Conservation (phyloP, 495 filamentous ascomycete genomes). For the Penicillium atrosanguineum region DNA sequence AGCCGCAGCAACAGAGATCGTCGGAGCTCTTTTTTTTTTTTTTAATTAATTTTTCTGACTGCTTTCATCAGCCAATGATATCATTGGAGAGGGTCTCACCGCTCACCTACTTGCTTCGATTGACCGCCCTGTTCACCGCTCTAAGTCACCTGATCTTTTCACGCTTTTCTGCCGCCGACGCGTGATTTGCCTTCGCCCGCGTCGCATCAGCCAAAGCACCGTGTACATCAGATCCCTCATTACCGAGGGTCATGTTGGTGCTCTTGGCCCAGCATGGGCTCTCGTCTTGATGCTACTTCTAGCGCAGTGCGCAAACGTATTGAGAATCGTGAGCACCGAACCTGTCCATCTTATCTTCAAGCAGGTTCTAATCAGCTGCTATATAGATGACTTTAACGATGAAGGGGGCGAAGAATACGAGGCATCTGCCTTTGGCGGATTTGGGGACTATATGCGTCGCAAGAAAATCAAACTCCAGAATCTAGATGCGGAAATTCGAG, state of each 20-base stretch:
- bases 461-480: constrained; percentile 98
- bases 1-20: constrained; percentile 23
- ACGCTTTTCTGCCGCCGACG: constrained; percentile 21
- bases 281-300: constrained; percentile 72
- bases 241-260: constrained; percentile 20
- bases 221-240: constrained; percentile 1
- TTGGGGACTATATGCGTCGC: constrained; percentile 83
- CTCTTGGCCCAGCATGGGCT: constrained; percentile 64
- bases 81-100: constrained; percentile 10
- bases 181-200: constrained; percentile 15
- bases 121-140: constrained; percentile 24
- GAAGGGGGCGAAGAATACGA: constrained; percentile 92
- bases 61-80: constrained; percentile 14
- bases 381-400: constrained; percentile 55
- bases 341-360: neutral
- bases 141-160: constrained; percentile 12
- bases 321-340: constrained; percentile 53
- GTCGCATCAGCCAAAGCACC: constrained; percentile 3
- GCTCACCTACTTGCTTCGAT: constrained; percentile 17
- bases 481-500: constrained; percentile 76
- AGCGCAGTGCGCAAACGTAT: constrained; percentile 79
- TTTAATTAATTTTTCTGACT: constrained; percentile 25
- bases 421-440: constrained; percentile 80
- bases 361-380: constrained; percentile 10
- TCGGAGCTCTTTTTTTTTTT: constrained; percentile 25